Percentiles rank a stretch among this genome's conserved stretches.
Evolutionary conservation across 495 filamentous ascomycete species (phyloP).

Genomic region (Penicillium atrosanguineum): DNA sequence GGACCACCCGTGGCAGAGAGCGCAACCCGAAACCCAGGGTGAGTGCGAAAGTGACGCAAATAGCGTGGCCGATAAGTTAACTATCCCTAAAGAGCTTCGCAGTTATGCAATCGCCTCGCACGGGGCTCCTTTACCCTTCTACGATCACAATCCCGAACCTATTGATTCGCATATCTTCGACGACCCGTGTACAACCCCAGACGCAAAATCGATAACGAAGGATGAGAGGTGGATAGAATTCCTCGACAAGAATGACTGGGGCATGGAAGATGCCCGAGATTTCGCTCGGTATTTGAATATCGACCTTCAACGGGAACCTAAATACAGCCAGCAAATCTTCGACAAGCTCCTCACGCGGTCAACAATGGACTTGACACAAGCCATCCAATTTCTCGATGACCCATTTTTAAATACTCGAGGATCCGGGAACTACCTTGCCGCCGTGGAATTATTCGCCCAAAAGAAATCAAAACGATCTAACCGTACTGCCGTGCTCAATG

Average conservation of each 20-base stretch:
- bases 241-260: slow-evolving; percentile 18
- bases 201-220: neutral
- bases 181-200: neutral
- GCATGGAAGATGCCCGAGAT: slow-evolving; percentile 27
- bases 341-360: slow-evolving; percentile 28
- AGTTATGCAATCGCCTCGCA: slow-evolving; percentile 11
- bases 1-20: slow-evolving; percentile 28
- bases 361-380: slow-evolving; percentile 17
- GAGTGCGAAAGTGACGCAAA: neutral
- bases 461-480: slow-evolving; percentile 10
- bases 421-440: slow-evolving; percentile 37
- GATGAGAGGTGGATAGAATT: slow-evolving; percentile 18
- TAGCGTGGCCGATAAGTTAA: neutral
- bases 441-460: slow-evolving; percentile 22
- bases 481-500: slow-evolving; percentile 24
- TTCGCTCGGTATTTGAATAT: slow-evolving; percentile 28
- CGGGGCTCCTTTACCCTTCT: slow-evolving; percentile 17
- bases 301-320: slow-evolving; percentile 38
- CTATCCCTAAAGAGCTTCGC: slow-evolving; percentile 4
- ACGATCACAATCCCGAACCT: slow-evolving; percentile 21
- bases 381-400: slow-evolving; percentile 45
- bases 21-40: slow-evolving; percentile 26
- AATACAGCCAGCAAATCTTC: slow-evolving; percentile 43
- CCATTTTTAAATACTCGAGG: slow-evolving; percentile 37
- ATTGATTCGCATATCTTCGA: slow-evolving; percentile 5